Conservation (phyloP, 1,284 basidiomycete species). For the Kwoniella shivajii region DNA sequence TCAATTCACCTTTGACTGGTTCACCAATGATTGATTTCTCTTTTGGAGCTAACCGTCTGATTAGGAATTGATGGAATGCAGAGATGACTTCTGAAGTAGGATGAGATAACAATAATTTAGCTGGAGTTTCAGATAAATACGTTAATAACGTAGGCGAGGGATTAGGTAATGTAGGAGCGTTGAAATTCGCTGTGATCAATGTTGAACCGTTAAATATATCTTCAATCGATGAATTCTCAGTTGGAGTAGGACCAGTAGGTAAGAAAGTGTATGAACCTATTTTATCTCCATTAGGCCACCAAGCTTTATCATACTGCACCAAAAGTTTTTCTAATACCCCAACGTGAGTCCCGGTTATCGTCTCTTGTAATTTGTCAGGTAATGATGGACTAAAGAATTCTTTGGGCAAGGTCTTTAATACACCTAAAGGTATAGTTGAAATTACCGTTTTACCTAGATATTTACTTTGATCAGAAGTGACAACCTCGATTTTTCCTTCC, state of each 20-base stretch:
- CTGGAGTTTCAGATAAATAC: slow-evolving; percentile 54
- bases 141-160: slow-evolving; percentile 52
- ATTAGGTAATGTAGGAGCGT: slow-evolving; percentile 37
- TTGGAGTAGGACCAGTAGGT: slow-evolving; percentile 30
- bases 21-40: slow-evolving; percentile 3
- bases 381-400: slow-evolving; percentile 50
- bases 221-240: slow-evolving; percentile 20
- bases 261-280: slow-evolving; percentile 55
- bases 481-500: slow-evolving; percentile 29
- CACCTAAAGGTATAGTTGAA: slow-evolving; percentile 55
- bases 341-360: slow-evolving; percentile 50
- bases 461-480: slow-evolving; percentile 34
- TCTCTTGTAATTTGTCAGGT: slow-evolving; percentile 32
- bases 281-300: slow-evolving; percentile 55
- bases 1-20: slow-evolving; percentile 40
- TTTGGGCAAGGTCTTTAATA: slow-evolving; percentile 45
- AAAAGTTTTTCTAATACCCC: slow-evolving; percentile 58
- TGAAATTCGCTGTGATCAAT: slow-evolving; percentile 52
- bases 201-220: slow-evolving; percentile 49
- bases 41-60: slow-evolving; percentile 32
- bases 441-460: slow-evolving; percentile 49
- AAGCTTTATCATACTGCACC: slow-evolving; percentile 54
- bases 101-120: slow-evolving; percentile 34
- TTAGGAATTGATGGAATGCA: slow-evolving; percentile 52
- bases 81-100: slow-evolving; percentile 38